Evolutionary conservation across 768 basidiomycete genomes (phyloP).

Genomic region (Scleroderma citrinum): DNA sequence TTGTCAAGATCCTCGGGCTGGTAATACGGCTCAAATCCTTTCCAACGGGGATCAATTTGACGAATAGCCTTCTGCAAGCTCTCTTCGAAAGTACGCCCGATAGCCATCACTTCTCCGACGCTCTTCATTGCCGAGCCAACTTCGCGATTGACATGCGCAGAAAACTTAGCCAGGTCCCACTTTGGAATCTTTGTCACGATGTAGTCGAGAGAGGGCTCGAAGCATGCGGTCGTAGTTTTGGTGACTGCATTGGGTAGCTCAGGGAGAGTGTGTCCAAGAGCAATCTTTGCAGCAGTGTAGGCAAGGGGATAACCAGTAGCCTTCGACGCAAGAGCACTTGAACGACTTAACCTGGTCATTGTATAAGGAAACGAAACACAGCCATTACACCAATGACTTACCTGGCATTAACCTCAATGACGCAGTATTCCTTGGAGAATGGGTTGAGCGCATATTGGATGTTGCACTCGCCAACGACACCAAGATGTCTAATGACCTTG

Average conservation of each 20-base stretch:
- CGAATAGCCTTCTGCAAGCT: conserved; percentile 97
- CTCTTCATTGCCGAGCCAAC: conserved; percentile 98
- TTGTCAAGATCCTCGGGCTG: conserved; percentile 79
- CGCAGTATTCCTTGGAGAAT: conserved; percentile 92
- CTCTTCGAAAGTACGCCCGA: conserved; percentile 96
- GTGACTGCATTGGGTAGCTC: conserved; percentile 98
- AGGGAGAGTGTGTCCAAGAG: conserved; percentile 94
- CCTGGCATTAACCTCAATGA: conserved; percentile 70
- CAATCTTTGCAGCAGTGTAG: conserved; percentile 97
- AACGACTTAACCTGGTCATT: conserved; percentile 90
- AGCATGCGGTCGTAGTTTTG: conserved; percentile 94
- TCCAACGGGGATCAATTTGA: conserved; percentile 94
- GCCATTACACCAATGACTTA: neutral
- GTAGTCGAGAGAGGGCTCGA: conserved; percentile 97
- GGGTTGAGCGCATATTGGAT: conserved; percentile 99
- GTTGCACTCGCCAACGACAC: conserved; percentile 97
- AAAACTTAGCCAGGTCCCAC: conserved; percentile 99
- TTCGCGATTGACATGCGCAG: conserved; percentile 77
- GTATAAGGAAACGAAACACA: conserved; percentile 3
- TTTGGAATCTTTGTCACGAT: conserved; percentile 97
- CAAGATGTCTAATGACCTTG: conserved; percentile 97
- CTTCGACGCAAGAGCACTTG: conserved; percentile 96
- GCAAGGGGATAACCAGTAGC: conserved; percentile 97
- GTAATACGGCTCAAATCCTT: conserved; percentile 95
- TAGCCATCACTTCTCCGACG: conserved; percentile 99